Evolutionary conservation across 78 protist species (phyloP).

Genomic region (Andalucia godoyi): DNA sequence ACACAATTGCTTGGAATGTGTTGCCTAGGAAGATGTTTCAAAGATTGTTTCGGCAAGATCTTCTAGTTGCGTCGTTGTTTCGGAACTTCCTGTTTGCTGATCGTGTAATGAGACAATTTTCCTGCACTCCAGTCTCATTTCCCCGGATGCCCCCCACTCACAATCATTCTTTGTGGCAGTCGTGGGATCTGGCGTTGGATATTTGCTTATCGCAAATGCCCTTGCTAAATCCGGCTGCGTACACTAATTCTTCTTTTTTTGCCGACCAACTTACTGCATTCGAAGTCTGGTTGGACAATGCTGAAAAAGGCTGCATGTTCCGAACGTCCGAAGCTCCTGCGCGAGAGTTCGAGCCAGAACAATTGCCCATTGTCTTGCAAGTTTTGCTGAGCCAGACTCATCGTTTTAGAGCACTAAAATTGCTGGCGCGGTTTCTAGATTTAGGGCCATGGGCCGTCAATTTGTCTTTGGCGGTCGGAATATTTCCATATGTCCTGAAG

Average conservation of each 20-base stretch:
- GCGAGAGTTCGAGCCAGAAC: conserved; percentile 68
- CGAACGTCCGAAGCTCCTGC: too few relatives aligned
- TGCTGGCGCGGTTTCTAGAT: conserved; percentile 81
- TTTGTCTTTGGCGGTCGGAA: conserved; percentile 79
- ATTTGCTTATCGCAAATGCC: conserved; percentile 60
- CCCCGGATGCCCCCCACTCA: conserved; percentile 82
- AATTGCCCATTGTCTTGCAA: conserved; percentile 91
- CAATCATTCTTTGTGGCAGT: conserved; percentile 67
- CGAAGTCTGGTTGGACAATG: conserved; percentile 87
- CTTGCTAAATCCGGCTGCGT: conserved; percentile 23
- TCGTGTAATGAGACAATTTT: conserved; percentile 67
- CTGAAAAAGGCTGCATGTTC: neutral
- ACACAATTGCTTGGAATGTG: conserved; percentile 96
- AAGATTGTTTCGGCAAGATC: conserved; percentile 83
- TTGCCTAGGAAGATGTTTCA: conserved; percentile 73
- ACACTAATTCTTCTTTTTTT: conserved; percentile 60
- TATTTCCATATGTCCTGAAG: conserved; percentile 88
- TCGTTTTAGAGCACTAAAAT: conserved; percentile 74
- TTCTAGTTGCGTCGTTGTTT: conserved; percentile 82
- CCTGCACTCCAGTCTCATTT: conserved; percentile 81
- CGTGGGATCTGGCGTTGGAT: conserved; percentile 92
- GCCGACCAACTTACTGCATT: conserved; percentile 85
- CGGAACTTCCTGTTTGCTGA: conserved; percentile 95
- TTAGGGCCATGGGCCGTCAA: conserved; percentile 91
- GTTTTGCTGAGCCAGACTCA: conserved; percentile 77